Conservation (phyloP, 331 rosid species). For the Acacia concinna region DNA sequence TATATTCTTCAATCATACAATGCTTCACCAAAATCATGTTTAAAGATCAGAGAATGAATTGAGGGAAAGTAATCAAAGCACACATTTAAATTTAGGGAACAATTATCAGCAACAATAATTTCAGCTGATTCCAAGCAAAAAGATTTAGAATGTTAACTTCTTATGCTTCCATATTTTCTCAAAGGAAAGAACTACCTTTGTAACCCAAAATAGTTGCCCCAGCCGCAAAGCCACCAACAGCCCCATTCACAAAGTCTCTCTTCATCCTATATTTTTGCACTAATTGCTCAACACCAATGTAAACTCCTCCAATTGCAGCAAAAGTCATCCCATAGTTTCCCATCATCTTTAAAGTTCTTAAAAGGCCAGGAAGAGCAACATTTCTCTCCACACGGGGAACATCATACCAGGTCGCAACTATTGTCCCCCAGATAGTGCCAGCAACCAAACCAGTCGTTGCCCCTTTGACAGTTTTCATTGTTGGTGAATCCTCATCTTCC, state of each 20-base stretch:
- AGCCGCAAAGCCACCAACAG: constrained; percentile 94
- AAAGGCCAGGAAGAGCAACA: constrained; percentile 91
- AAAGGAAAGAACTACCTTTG: constrained; percentile 56
- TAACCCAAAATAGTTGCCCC: constrained; percentile 86
- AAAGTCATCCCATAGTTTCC: constrained; percentile 79
- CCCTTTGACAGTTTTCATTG: constrained; percentile 78
- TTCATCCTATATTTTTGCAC: constrained; percentile 75
- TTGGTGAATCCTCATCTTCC: constrained; percentile 76
- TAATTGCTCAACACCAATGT: constrained; percentile 88
- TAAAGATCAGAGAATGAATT: neutral
- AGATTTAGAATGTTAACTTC: constrained; percentile 24
- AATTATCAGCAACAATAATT: constrained; percentile 13
- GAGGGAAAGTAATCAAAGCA: constrained; percentile 11
- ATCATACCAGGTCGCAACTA: constrained; percentile 88
- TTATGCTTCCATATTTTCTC: neutral
- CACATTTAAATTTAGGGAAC: constrained; percentile 1
- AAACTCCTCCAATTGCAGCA: constrained; percentile 97
- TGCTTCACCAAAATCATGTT: constrained; percentile 12
- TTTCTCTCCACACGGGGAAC: constrained; percentile 97
- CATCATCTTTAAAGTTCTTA: constrained; percentile 94
- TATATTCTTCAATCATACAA: neutral
- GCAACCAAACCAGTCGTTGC: constrained; percentile 80
- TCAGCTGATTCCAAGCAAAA: constrained; percentile 2
- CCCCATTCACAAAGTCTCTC: constrained; percentile 92
- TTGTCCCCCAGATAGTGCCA: constrained; percentile 84